Evolutionary conservation across 345 rosid species (phyloP).

Genomic region (Heritiera littoralis): DNA sequence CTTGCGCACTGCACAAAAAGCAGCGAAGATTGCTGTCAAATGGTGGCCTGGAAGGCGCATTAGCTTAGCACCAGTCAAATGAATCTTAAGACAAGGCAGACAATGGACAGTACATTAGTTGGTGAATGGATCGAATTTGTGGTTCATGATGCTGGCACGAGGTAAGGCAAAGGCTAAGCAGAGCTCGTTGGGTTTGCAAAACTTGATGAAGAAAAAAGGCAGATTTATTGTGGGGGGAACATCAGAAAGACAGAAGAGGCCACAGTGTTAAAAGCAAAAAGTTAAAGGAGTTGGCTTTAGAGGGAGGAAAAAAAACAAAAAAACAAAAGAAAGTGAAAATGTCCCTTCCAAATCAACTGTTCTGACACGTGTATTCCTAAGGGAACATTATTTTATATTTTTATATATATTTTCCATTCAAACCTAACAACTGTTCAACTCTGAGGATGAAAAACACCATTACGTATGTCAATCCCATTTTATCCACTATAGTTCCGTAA

Average conservation of each 20-base stretch:
- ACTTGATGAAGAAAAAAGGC: background rate
- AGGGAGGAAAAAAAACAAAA: background rate
- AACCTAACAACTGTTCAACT: background rate
- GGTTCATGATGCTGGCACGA: background rate
- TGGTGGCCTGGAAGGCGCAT: background rate
- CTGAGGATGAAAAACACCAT: background rate
- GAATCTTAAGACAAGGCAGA: background rate
- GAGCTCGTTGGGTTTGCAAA: background rate
- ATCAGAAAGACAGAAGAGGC: background rate
- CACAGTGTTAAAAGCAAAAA: background rate
- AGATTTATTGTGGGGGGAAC: background rate
- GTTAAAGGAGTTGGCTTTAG: background rate
- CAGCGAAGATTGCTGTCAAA: background rate
- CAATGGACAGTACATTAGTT: background rate
- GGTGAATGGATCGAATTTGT: background rate
- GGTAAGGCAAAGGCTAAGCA: background rate
- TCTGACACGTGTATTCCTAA: background rate
- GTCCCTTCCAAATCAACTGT: background rate
- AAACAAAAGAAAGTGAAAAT: slow-evolving; percentile 6
- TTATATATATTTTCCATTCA: background rate
- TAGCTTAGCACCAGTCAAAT: background rate
- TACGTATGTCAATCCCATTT: slow-evolving; percentile 13
- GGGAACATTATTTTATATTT: background rate
- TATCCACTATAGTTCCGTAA: slow-evolving; percentile 19
- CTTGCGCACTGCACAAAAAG: background rate